Conservation (phyloP, 2,329 filamentous ascomycete genomes). For the Trichoderma gracile region DNA sequence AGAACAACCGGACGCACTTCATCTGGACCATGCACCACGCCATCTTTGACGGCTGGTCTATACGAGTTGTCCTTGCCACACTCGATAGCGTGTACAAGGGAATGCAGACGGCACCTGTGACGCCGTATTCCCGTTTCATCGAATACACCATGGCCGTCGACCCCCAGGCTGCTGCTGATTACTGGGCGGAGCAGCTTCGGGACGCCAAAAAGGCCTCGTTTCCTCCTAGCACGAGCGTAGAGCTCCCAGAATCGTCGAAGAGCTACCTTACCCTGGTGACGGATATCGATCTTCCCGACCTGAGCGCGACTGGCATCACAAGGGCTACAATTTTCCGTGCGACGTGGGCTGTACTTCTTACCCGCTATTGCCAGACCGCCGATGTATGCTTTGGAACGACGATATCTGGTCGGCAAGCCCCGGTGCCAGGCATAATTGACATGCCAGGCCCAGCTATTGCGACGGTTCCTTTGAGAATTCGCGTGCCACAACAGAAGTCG, state of each 20-base stretch:
- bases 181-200: slow-evolving; percentile 6
- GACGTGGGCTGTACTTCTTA: slow-evolving; percentile 39
- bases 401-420: slow-evolving; percentile 29
- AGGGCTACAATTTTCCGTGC: slow-evolving; percentile 32
- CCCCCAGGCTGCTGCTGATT: neutral
- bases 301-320: slow-evolving; percentile 22
- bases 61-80: neutral
- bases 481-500: neutral
- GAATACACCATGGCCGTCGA: slow-evolving; percentile 12
- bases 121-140: slow-evolving; percentile 15
- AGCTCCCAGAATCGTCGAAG: neutral
- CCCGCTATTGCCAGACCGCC: slow-evolving; percentile 38
- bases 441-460: slow-evolving; percentile 27
- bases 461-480: slow-evolving; percentile 19
- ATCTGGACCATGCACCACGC: slow-evolving; percentile 26
- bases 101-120: neutral
- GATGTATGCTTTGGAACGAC: slow-evolving; percentile 29
- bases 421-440: slow-evolving; percentile 26
- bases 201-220: slow-evolving; percentile 14
- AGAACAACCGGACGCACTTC: neutral
- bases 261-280: neutral
- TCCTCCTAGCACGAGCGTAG: neutral
- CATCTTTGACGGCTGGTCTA: slow-evolving; percentile 31
- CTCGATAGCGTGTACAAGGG: neutral
- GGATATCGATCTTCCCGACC: slow-evolving; percentile 3